A percentile compares a stretch with the other conserved stretches of the same genome.
These are phyloP conservation scores for Wickerhamiella occidentalis DNA, from an alignment of 805 yeast species.

Conservation along the genomic window DNA sequence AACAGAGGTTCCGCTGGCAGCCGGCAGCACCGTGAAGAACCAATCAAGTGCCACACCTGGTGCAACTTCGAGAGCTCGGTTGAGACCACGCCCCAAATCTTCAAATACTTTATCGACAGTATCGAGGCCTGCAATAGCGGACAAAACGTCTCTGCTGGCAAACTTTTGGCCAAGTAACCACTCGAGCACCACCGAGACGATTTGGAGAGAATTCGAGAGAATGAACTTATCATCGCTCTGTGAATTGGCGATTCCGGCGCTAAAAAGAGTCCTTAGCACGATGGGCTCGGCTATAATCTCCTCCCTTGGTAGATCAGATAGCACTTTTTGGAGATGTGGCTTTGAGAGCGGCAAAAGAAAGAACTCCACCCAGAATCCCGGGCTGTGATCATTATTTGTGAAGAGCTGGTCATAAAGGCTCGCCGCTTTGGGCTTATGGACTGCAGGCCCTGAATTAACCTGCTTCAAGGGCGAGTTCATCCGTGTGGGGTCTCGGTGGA, in stretches of 20 bases:
- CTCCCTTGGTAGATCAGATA: constrained; percentile 15
- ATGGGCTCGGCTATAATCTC: constrained; percentile 17
- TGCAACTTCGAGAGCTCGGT: constrained; percentile 20
- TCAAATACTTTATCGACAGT: constrained; percentile 25
- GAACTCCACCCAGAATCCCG: constrained; percentile 29
- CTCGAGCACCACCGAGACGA: constrained; percentile 23
- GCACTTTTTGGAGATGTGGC: constrained; percentile 16
- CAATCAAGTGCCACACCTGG: constrained; percentile 15
- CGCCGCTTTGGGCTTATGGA: constrained; percentile 28
- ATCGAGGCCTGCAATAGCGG: constrained; percentile 29
- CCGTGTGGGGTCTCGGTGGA: neutral
- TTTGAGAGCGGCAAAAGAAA: constrained; percentile 24
- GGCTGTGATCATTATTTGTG: constrained; percentile 17
- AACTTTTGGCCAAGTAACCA: constrained; percentile 23
- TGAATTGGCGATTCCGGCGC: constrained; percentile 21
- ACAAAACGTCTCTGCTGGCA: constrained; percentile 25
- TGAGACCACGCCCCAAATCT: constrained; percentile 23
- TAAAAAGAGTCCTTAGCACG: constrained; percentile 20
- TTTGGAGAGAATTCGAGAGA: constrained; percentile 20
- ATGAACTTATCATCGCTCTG: constrained; percentile 8
- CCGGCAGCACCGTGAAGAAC: constrained; percentile 20
- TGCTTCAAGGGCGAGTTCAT: constrained; percentile 21
- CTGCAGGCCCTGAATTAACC: constrained; percentile 21
- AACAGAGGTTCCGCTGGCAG: constrained; percentile 27
- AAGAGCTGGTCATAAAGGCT: constrained; percentile 27